A percentile compares a stretch with the other conserved stretches of the same genome.
These are phyloP conservation scores for Penicillium malachiteum DNA, from an alignment of 495 filamentous ascomycete genomes.

Conservation along the genomic window DNA sequence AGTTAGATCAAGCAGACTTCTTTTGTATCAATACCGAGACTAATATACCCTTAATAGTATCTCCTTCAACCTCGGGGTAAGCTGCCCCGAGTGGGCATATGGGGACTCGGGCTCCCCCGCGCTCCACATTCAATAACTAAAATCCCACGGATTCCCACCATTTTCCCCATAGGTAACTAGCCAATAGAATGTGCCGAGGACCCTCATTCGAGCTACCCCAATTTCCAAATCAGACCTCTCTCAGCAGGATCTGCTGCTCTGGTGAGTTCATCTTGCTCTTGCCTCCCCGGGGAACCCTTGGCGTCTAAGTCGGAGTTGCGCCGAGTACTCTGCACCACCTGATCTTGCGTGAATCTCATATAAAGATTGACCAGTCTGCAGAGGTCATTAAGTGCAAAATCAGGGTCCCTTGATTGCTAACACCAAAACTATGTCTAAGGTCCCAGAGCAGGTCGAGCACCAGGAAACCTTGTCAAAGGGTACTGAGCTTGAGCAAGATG, in stretches of 20 bases:
- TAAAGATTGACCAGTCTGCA: neutral
- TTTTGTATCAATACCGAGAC: neutral
- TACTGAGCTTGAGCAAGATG: conserved; percentile 23
- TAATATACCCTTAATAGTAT: too few relatives aligned
- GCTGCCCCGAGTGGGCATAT: conserved; percentile 8
- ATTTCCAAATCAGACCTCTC: neutral
- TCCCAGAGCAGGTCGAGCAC: conserved; percentile 18
- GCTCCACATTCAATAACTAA: neutral
- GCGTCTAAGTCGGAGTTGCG: conserved; percentile 16
- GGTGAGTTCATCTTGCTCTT: neutral
- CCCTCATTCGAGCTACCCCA: neutral
- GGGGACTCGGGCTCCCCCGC: conserved; percentile 8
- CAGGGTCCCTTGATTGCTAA: neutral
- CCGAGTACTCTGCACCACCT: conserved; percentile 2
- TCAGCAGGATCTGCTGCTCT: neutral
- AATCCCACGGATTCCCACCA: neutral
- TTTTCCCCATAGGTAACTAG: neutral
- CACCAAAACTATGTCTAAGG: conserved; percentile 11
- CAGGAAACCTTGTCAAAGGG: conserved; percentile 13
- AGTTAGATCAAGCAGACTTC: neutral
- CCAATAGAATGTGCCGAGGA: conserved; percentile 2
- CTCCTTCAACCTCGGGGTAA: conserved; percentile 4
- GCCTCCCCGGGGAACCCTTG: conserved; percentile 5
- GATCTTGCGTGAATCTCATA: neutral
- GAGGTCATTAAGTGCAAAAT: neutral